Percentiles rank a stretch among this genome's conserved stretches.
These are phyloP conservation scores for Talaromyces rugulosus DNA, from an alignment of 2,329 filamentous ascomycete species.

Conservation along the genomic window DNA sequence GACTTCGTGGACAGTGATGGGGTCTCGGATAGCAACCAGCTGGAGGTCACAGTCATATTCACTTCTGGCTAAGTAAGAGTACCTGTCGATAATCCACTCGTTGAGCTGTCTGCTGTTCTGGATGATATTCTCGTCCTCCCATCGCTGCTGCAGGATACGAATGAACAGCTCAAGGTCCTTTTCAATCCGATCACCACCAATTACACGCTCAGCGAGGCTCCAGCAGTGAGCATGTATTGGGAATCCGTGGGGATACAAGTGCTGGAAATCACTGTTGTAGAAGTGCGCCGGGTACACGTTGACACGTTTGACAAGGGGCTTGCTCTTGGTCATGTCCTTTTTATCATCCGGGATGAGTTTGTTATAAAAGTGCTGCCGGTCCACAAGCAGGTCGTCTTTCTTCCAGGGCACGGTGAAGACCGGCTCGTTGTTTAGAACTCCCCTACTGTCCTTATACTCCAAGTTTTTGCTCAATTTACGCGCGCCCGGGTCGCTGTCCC, in stretches of 20 bases:
- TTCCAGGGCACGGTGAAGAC: constrained; percentile 7
- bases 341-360: neutral
- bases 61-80: neutral
- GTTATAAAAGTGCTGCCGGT: constrained; percentile 9
- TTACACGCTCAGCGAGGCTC: constrained; percentile 3
- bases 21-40: constrained; percentile 6
- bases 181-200: constrained; percentile 2
- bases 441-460: neutral
- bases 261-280: neutral
- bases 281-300: constrained; percentile 9
- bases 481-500: constrained; percentile 9
- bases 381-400: neutral
- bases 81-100: constrained; percentile 4
- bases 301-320: neutral
- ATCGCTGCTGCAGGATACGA: neutral
- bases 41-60: constrained; percentile 2
- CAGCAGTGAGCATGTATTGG: constrained; percentile 10
- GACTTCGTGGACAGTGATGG: constrained; percentile 1
- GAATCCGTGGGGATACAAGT: constrained; percentile 9
- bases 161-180: neutral
- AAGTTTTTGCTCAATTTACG: constrained; percentile 4
- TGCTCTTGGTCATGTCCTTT: neutral
- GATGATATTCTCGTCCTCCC: neutral
- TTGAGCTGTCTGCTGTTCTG: neutral
- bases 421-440: neutral